These are phyloP conservation scores for Pleurotus platypus DNA, from an alignment of 768 basidiomycete species.

Conservation along the genomic window DNA sequence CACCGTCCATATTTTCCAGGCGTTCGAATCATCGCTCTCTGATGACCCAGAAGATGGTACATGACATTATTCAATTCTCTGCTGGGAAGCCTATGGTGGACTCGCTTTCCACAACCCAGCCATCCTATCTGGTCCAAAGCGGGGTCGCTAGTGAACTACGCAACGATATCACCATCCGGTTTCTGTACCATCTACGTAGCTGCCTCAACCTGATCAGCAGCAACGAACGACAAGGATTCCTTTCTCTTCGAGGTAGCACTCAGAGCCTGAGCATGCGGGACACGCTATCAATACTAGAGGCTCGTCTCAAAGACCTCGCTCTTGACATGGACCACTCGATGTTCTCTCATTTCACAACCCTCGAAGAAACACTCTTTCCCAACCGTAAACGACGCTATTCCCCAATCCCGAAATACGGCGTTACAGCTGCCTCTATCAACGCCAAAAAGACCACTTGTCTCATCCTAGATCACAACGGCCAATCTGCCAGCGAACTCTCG, in stretches of 20 bases:
- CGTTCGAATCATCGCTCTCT: constrained; percentile 25
- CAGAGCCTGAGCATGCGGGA: constrained; percentile 22
- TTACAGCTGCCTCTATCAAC: constrained; percentile 20
- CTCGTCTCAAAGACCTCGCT: constrained; percentile 27
- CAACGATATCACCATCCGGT: constrained; percentile 65
- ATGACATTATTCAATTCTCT: constrained; percentile 49
- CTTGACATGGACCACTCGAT: constrained; percentile 43
- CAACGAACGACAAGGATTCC: constrained; percentile 19
- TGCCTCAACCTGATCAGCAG: constrained; percentile 44
- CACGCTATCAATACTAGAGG: constrained; percentile 31
- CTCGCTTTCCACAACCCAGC: constrained; percentile 79
- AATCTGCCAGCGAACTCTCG: constrained; percentile 30
- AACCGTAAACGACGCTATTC: not conserved
- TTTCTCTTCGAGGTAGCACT: not conserved
- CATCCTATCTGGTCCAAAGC: constrained; percentile 77
- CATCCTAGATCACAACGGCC: constrained; percentile 26
- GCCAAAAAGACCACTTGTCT: constrained; percentile 23
- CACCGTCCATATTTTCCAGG: constrained; percentile 20
- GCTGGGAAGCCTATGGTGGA: constrained; percentile 53
- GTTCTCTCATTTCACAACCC: constrained; percentile 22
- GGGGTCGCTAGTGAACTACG: constrained; percentile 68
- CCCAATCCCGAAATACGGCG: not conserved
- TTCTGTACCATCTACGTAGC: constrained; percentile 76
- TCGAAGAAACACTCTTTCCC: constrained; percentile 26
- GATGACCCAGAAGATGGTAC: constrained; percentile 36